Evolutionary conservation across 2,329 filamentous ascomycete genomes (phyloP), one percentile per base, ranked within the genome.

Genomic region (Nemania serpens): DNA sequence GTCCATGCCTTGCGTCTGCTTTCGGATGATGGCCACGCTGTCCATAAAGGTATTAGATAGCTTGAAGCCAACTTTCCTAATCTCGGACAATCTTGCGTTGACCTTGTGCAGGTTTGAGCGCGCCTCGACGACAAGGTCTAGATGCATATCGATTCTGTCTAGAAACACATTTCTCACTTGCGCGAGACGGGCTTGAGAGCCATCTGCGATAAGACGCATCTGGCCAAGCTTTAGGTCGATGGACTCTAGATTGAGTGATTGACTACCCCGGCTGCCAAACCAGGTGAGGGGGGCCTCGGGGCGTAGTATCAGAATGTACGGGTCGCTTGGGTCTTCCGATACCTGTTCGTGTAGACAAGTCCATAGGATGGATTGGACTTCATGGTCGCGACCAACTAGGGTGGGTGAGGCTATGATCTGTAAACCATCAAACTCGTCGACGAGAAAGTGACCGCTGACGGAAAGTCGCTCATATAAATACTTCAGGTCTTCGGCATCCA

Each of bases 11-110:
- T 85, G 83, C 1, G 93, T 93, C 75, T 99, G 94, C 68, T 88
- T 88, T 65, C 93, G 86, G 66, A 99, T 95, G 64, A 91, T 92
- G 73, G 96, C 92, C 46, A 99, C 95, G 73, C 93, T 97, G 75
- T 98, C 94, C 92, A 99, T 97, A 76, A 99, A 98, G 6, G 93
- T 92, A 77, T 97, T 98, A 53, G 93, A 97, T 45, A 99, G 83
- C 76, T 96, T 97, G 81, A 96, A 98, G 2, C 94, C 92, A 2
- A 96, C 96, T 74, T 93, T 93, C 70, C 96, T 93, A 70, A 97
- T 97, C 74, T 96, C 96, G 70, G 92, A 94, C 65, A 99, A 80
- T 73, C 96, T 91, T 52, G 88, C 81, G 72, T 98, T 96, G 68
- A 99, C 95, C 68, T 96, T 91, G 65, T 91, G 90, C 41, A 99